Base-by-base conservation (phyloP, 371 early-diverging fungal genomes). In the Mortierella sp. region DNA sequence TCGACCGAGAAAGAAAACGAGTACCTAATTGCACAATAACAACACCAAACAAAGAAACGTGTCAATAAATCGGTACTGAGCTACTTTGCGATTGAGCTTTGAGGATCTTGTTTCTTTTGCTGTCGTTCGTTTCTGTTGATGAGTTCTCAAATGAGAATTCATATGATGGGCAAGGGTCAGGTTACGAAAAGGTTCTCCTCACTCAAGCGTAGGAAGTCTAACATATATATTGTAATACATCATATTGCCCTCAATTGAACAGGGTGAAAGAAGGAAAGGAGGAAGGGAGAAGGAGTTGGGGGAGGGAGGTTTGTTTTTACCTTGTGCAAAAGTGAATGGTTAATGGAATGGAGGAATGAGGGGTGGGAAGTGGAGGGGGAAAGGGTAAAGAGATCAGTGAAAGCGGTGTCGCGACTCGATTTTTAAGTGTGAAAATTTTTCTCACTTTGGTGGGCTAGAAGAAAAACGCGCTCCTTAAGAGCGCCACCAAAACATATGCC, bases 161-260 rank as follows among this genome's bases (percentile, higher is more conserved):
- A 41, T 41, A 41, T 6, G 41, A 41, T 4, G 8, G 56, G 56
- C 7, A 56, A 44, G 71, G 49, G 49, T 81, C 81, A 81, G 81
- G 81, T 81, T 77, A 81, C 81, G 80, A 81, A 76, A 70, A 76
- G 71, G 71, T 81, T 81, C 16, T 81, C 81, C 77, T 81, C 81
- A 81, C 73, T 73, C 35, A 41, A 56, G 74, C 18, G 18, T 81
- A 54, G 60, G 81, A 70, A 81, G 81, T 81, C 81, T 81, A 81
- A 81, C 81, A 81, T 81, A 81, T 77, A 81, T 77, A 77, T 77
- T 74, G 81, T 81, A 77, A 77, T 70, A 70, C 81, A 81, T 81
- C 81, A 81, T 76, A 81, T 81, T 81, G 81, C 81, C 8, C 18
- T 54, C 41, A 27, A 44, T 24, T 3, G 41, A 35, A 3, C 16